A percentile compares a stretch with the other conserved stretches of the same genome.
Conservation (phyloP, 345 rosid species). For the Cochlearia excelsa region DNA sequence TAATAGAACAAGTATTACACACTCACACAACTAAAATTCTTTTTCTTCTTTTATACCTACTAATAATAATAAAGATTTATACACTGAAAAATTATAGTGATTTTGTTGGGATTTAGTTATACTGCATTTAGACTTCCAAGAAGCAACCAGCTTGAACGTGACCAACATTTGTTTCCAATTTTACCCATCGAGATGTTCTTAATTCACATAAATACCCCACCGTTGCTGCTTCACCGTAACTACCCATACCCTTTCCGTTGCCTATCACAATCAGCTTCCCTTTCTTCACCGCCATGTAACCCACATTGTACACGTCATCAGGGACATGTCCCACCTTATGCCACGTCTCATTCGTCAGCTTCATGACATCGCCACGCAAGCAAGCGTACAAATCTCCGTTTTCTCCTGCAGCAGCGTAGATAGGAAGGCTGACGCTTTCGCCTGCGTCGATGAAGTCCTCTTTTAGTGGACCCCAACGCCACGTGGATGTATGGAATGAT, state of each 20-base stretch:
- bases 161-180: slow-evolving; percentile 44
- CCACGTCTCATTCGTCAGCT: slow-evolving; percentile 40
- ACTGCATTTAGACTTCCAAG: slow-evolving; percentile 43
- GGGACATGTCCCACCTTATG: slow-evolving; percentile 46
- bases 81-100: background rate
- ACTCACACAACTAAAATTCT: too few relatives aligned
- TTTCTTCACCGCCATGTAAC: slow-evolving; percentile 42
- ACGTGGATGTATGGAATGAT: slow-evolving; percentile 39
- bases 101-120: slow-evolving; percentile 24
- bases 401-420: slow-evolving; percentile 27
- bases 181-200: slow-evolving; percentile 44
- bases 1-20: too few relatives aligned
- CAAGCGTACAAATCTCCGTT: slow-evolving; percentile 43
- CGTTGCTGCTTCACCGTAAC: slow-evolving; percentile 29
- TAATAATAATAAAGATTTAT: too few relatives aligned
- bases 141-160: slow-evolving; percentile 63
- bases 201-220: slow-evolving; percentile 22
- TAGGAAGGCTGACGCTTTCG: slow-evolving; percentile 36
- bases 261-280: slow-evolving; percentile 65
- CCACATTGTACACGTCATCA: slow-evolving; percentile 40
- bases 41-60: too few relatives aligned
- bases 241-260: slow-evolving; percentile 28
- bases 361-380: slow-evolving; percentile 41
- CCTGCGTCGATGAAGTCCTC: slow-evolving; percentile 37
- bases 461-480: slow-evolving; percentile 45